Percentiles rank a stretch among this genome's conserved stretches.
phyloP scores from a whole-genome alignment of 257 asterid genomes.

The Capsicum pubescens region DNA sequence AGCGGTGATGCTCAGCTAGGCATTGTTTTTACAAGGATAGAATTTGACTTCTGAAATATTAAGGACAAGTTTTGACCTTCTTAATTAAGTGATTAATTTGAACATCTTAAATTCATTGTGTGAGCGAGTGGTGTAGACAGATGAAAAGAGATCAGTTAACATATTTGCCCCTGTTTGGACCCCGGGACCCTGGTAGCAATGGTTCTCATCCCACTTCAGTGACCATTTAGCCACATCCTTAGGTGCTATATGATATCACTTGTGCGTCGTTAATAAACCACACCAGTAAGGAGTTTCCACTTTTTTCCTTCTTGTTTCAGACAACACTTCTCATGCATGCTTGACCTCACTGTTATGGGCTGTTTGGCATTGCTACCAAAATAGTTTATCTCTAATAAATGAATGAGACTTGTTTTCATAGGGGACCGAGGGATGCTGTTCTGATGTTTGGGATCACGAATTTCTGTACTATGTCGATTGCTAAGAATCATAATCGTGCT shows the following conservation, averaged over 20 bases:
- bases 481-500: not conserved
- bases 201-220: not conserved
- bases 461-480: not conserved
- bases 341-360: not conserved
- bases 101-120: not conserved
- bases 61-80: not conserved
- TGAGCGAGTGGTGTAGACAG: not conserved
- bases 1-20: not conserved
- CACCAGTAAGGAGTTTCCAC: not conserved
- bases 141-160: not conserved
- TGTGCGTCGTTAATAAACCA: not conserved
- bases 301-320: constrained; percentile 2
- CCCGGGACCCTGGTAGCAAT: not conserved
- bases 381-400: not conserved
- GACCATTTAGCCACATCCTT: not conserved
- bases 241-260: not conserved
- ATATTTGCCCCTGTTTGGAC: not conserved
- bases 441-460: not conserved
- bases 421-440: not conserved
- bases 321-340: not conserved
- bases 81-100: not conserved
- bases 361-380: not conserved
- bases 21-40: not conserved
- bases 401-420: not conserved
- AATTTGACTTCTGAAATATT: not conserved